Conservation (phyloP, 2,329 filamentous ascomycete genomes). For the Plenodomus biglobosus region DNA sequence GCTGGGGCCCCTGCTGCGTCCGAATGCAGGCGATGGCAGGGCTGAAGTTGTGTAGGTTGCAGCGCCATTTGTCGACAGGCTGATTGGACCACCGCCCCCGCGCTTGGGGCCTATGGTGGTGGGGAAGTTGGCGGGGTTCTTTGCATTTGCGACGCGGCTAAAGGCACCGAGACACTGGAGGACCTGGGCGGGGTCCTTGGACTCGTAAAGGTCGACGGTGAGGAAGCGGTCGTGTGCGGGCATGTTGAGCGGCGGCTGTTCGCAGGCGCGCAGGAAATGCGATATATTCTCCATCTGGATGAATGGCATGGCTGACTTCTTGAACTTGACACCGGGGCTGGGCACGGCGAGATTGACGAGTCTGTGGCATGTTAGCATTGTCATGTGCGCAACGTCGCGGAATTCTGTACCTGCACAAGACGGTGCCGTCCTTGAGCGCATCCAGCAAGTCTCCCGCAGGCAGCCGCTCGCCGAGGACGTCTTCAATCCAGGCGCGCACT, state of each 20-base stretch:
- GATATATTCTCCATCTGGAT: conserved; percentile 99
- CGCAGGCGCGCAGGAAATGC: conserved; percentile 87
- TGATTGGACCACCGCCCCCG: conserved; percentile 50
- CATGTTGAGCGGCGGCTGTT: conserved; percentile 79
- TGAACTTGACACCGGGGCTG: conserved; percentile 81
- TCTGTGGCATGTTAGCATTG: conserved; percentile 48
- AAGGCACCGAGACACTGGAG: conserved; percentile 90
- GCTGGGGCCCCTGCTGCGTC: conserved; percentile 49
- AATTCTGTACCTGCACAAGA: conserved; percentile 79
- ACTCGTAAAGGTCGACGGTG: conserved; percentile 93
- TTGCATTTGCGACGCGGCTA: conserved; percentile 76
- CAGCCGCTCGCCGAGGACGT: conserved; percentile 72
- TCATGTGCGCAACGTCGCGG: background rate
- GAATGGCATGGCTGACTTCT: conserved; percentile 92
- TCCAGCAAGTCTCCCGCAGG: conserved; percentile 77
- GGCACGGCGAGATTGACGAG: conserved; percentile 79
- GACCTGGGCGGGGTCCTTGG: conserved; percentile 94
- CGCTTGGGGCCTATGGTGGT: conserved; percentile 73
- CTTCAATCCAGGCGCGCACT: conserved; percentile 82
- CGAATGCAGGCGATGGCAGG: conserved; percentile 34
- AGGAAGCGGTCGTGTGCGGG: conserved; percentile 94
- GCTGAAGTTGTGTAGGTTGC: conserved; percentile 19
- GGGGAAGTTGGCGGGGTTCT: conserved; percentile 74
- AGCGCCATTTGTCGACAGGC: conserved; percentile 38
- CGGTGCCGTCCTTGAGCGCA: conserved; percentile 84